Evolutionary conservation across 2,329 filamentous ascomycete species (phyloP).

Genomic region (Sporothrix inflata): DNA sequence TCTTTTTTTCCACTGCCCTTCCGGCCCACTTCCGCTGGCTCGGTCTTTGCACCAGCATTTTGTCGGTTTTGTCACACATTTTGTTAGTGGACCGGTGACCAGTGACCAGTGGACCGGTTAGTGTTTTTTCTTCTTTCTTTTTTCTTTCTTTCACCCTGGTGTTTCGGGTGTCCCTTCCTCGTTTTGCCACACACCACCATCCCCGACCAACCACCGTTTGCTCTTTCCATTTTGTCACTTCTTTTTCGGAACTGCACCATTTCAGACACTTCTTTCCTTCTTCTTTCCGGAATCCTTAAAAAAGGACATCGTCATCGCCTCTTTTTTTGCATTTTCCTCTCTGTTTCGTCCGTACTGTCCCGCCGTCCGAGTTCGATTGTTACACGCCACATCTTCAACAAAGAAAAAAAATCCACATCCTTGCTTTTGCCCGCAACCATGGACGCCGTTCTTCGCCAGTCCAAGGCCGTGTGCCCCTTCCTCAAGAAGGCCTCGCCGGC

Average conservation of each 20-base stretch:
- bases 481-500: conserved; percentile 91
- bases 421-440: conserved; percentile 56
- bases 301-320: not conserved
- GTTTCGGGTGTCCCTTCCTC: conserved; percentile 10
- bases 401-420: not conserved
- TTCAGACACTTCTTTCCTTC: conserved; percentile 8
- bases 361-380: not conserved
- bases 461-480: conserved; percentile 96
- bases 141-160: not conserved
- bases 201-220: conserved; percentile 14
- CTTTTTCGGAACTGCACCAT: conserved; percentile 2
- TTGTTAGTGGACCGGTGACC: not conserved
- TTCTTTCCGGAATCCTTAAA: not conserved
- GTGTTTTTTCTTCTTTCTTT: conserved; percentile 2
- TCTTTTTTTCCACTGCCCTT: not conserved
- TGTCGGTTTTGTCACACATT: not conserved
- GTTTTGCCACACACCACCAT: conserved; percentile 6
- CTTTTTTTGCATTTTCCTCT: conserved; percentile 12
- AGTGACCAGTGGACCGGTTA: not conserved
- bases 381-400: not conserved
- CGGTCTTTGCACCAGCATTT: conserved; percentile 1
- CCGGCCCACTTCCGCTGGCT: not conserved
- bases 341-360: not conserved
- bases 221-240: not conserved
- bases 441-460: conserved; percentile 94